Evolutionary conservation across 2,329 filamentous ascomycete species (phyloP), one percentile per base, ranked within the genome.

Genomic region (Trichoderma oligosporum): DNA sequence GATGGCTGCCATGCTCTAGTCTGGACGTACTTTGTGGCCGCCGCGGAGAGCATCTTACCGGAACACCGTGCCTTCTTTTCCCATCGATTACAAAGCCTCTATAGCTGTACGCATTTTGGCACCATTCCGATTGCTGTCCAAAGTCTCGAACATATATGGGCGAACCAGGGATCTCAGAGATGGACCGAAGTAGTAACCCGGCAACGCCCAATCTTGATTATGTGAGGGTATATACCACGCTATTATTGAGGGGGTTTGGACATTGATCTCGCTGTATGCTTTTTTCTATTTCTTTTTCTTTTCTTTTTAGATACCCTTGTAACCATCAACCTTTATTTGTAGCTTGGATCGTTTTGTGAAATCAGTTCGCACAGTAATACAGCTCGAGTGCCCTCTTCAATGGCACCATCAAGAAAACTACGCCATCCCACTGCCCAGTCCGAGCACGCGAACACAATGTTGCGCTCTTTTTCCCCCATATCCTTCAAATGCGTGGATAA

Each of bases 381-480:
- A n/a, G 51, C 51, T 14, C 51, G 51, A 7, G 51, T 36, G 35
- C 51, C 51, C 39, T 54, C 51, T 44, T 54, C 51, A 18, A 54
- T 54, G 12, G 51, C 51, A 16, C 51, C 51, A 18, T 54, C 51
- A 33, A 54, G 44, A 20, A 54, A 54, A 29, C 51, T 54, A 27
- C 51, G 51, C 51, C 51, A 54, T 12, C 51, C 51, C n/a, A 54
- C 14, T 16, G 51, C 51, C 51, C 51, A 54, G 31, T 54, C 51
- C 6, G 51, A 54, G 22, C 51, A 54, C 6, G 51, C 51, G 39
- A 54, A 54, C 9, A 54, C 51, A 2, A 54, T 38, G 29, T 54
- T 45, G 11, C 29, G 20, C 29, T 54, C 51, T 36, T 39, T 45
- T 45, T 38, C 51, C 33, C 51, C 45, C 51, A 54, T 45, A 20